Conservation (phyloP, 495 filamentous ascomycete species). For the Talaromyces borbonicus region DNA sequence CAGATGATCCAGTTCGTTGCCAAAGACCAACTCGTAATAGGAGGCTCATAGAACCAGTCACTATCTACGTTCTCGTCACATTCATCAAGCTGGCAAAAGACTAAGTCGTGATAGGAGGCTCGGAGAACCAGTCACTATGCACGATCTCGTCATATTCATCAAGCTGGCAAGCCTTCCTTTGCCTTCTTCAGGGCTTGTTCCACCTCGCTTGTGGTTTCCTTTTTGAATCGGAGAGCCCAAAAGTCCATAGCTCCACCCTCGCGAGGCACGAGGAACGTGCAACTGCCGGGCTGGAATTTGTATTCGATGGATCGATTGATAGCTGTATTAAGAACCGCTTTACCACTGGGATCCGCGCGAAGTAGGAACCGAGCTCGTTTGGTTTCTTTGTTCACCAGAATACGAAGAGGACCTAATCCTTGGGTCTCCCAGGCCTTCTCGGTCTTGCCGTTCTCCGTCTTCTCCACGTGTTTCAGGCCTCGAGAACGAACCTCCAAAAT, state of each 20-base stretch:
- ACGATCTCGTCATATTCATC: not conserved
- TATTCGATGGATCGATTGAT: conserved; percentile 51
- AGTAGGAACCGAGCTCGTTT: conserved; percentile 53
- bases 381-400: conserved; percentile 58
- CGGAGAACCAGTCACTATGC: not conserved
- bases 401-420: conserved; percentile 54
- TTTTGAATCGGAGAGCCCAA: conserved; percentile 57
- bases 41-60: too few relatives aligned
- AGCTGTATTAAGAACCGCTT: conserved; percentile 56
- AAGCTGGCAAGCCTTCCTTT: not conserved
- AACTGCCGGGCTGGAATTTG: conserved; percentile 39
- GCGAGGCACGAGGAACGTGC: conserved; percentile 45
- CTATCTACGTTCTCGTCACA: too few relatives aligned
- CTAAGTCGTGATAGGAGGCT: too few relatives aligned
- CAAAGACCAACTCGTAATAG: too few relatives aligned
- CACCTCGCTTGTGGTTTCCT: conserved; percentile 37
- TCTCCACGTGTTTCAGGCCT: conserved; percentile 42
- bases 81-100: too few relatives aligned
- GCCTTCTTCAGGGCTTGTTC: conserved; percentile 9
- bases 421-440: conserved; percentile 46
- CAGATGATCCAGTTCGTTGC: too few relatives aligned
- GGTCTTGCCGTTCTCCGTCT: conserved; percentile 13
- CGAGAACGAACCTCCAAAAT: conserved; percentile 54
- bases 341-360: conserved; percentile 59
- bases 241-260: conserved; percentile 44